phyloP scores from a whole-genome alignment of 2,329 filamentous ascomycete genomes.

The Drechslerella dactyloides region DNA sequence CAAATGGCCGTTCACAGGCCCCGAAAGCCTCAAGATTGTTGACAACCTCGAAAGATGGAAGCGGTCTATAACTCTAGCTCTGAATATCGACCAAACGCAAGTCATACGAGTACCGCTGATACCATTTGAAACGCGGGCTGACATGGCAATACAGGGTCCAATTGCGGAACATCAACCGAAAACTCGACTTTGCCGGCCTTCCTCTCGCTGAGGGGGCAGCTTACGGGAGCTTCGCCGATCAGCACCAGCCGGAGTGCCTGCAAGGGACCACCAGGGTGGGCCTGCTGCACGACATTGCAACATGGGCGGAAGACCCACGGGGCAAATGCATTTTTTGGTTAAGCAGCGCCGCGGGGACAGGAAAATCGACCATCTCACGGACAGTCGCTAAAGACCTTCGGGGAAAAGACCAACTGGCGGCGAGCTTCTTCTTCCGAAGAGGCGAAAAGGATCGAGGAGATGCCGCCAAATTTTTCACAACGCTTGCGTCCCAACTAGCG shows the following conservation, averaged over 20 bases:
- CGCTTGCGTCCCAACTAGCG: conserved; percentile 13
- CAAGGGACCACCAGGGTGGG: background rate
- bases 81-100: background rate
- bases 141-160: background rate
- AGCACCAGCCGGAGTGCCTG: background rate
- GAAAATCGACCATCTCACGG: conserved; percentile 23
- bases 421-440: conserved; percentile 22
- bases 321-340: conserved; percentile 56
- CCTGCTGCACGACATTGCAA: background rate
- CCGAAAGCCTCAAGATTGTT: background rate
- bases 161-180: background rate
- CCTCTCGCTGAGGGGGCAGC: background rate
- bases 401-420: background rate
- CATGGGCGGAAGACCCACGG: conserved; percentile 12
- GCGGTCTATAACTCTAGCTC: background rate
- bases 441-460: conserved; percentile 13
- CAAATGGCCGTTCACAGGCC: background rate
- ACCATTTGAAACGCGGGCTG: background rate
- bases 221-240: background rate
- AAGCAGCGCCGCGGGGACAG: no score
- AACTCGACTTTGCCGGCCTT: background rate
- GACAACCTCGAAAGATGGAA: background rate
- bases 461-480: conserved; percentile 16
- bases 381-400: conserved; percentile 1
- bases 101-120: background rate